These are phyloP conservation scores for Agaricus blazei DNA, from an alignment of 768 basidiomycete species.

Conservation along the genomic window DNA sequence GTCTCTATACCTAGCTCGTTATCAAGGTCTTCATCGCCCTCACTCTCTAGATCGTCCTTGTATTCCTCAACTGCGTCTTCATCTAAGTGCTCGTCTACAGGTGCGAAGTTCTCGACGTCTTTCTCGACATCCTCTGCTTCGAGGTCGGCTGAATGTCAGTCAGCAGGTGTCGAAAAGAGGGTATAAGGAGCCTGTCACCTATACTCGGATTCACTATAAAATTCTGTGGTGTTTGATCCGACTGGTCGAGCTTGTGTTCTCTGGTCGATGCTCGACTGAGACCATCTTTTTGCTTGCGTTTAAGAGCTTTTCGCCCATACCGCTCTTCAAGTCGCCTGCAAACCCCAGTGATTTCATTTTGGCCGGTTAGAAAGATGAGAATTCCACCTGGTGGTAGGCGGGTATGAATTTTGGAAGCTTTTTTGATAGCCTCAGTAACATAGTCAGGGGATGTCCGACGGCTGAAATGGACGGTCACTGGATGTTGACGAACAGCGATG, in stretches of 20 bases:
- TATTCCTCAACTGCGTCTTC: conserved; percentile 63
- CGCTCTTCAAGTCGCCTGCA: conserved; percentile 76
- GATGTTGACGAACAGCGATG: conserved; percentile 87
- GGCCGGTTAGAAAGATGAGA: conserved; percentile 91
- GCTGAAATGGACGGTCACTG: conserved; percentile 93
- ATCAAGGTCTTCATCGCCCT: conserved; percentile 54
- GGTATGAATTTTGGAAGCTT: conserved; percentile 87
- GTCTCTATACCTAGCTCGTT: conserved; percentile 57
- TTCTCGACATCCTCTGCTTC: conserved; percentile 68
- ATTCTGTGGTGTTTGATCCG: conserved; percentile 19
- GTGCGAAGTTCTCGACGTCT: conserved; percentile 29
- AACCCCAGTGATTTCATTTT: conserved; percentile 87
- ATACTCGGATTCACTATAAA: conserved; percentile 38
- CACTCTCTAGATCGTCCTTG: conserved; percentile 70
- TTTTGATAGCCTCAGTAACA: conserved; percentile 84
- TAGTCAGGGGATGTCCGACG: conserved; percentile 85
- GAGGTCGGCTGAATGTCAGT: conserved; percentile 47
- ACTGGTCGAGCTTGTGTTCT: conserved; percentile 2
- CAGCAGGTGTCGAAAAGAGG: background rate
- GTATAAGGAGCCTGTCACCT: conserved; percentile 26
- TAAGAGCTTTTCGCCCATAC: conserved; percentile 65
- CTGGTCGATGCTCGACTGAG: conserved; percentile 12
- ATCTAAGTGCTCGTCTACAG: conserved; percentile 51
- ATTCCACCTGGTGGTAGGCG: conserved; percentile 91
- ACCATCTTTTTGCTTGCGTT: conserved; percentile 34